Base-by-base conservation (phyloP, 768 basidiomycete species). In the Serendipita sp. region DNA sequence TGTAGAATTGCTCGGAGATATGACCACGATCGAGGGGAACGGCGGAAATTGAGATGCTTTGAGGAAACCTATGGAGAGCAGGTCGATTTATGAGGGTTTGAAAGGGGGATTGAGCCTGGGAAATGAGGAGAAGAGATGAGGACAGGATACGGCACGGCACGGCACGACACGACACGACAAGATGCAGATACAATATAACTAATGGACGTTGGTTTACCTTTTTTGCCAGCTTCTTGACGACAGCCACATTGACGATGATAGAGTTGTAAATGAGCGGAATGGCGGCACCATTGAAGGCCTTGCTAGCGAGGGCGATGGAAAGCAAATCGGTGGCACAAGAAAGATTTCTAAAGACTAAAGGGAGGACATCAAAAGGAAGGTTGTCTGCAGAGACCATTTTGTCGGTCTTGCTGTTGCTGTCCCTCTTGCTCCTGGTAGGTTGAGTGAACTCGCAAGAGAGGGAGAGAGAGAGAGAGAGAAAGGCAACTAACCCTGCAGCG, bases 361-460 rank as follows among this genome's bases (percentile, higher is more conserved):
- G 83, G 43, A 88, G 77, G 41, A 88, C 83, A 72, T 90, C 87
- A 20, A 82, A 76, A 65, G 88, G 82, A 51, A 87, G 74, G 67
- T 80, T 85, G 66, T 85, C 81, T 11, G 81, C 82, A 31, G 81
- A 77, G 50, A 83, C 80, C 85, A 86, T 86, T 5, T 58, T 61
- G 60, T n/a, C n/a, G n/a, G n/a, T n/a, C n/a, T n/a, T n/a, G n/a
- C n/a, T n/a, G n/a, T n/a, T n/a, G n/a, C n/a, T n/a, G n/a, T n/a
- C n/a, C n/a, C n/a, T n/a, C n/a, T n/a, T n/a, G n/a, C n/a, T n/a
- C n/a, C n/a, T n/a, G n/a, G n/a, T n/a, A n/a, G n/a, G n/a, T n/a
- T n/a, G n/a, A n/a, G n/a, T n/a, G n/a, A n/a, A n/a, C 5, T 38
- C 14, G 38, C 14, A 38, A 38, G 38, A 5, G 38, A 38, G 14